phyloP scores from a whole-genome alignment of 2,329 filamentous ascomycete species.

The Neoarthrinium moseri region DNA sequence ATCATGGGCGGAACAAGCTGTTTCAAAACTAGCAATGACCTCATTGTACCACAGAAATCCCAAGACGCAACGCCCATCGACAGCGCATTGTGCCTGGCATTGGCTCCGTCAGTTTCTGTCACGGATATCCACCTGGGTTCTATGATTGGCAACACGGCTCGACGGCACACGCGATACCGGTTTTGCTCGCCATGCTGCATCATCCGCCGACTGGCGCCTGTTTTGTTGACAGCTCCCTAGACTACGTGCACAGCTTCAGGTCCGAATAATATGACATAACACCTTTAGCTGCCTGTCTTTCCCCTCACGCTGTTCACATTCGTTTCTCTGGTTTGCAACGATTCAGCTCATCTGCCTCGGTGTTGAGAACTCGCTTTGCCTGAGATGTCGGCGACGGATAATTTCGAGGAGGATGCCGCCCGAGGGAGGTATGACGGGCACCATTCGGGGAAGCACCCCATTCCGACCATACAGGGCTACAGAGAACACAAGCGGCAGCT shows the following conservation, averaged over 20 bases:
- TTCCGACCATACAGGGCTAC: constrained; percentile 49
- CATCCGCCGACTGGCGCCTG: background rate
- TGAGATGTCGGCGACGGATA: constrained; percentile 22
- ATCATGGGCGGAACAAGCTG: background rate
- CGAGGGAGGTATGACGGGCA: constrained; percentile 35
- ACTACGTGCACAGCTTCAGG: background rate
- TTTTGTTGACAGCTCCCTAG: background rate
- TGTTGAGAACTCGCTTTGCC: background rate
- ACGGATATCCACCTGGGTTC: background rate
- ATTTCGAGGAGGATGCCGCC: constrained; percentile 31
- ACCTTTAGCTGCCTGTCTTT: too few species aligned
- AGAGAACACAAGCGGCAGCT: constrained; percentile 44
- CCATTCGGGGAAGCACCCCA: constrained; percentile 27
- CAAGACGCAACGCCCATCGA: background rate
- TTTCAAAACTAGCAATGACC: constrained; percentile 4
- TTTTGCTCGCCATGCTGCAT: background rate
- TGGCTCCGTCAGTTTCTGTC: background rate
- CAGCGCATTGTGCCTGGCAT: constrained; percentile 1
- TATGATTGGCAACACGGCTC: background rate
- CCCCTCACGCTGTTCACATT: too few species aligned
- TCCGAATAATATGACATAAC: too few species aligned
- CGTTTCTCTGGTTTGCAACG: background rate
- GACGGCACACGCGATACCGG: background rate
- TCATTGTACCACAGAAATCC: background rate
- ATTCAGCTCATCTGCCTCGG: background rate